Evolutionary conservation across 208 protist species (phyloP), one percentile per base, ranked within the genome.

Genomic region (Vickermania spadyakhi): DNA sequence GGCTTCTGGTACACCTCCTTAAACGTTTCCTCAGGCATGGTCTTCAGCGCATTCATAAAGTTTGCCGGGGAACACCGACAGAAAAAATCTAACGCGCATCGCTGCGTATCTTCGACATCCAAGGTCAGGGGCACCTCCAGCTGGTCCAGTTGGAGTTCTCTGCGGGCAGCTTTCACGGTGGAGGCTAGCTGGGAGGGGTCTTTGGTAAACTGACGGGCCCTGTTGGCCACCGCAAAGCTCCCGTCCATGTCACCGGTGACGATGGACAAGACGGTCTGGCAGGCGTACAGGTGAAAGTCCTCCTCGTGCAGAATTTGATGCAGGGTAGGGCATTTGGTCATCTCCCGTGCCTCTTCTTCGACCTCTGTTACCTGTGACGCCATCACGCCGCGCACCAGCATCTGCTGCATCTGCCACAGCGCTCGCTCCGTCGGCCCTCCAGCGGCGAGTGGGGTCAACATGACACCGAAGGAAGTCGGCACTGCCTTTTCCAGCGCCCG

Each of bases 21-120:
- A 13, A 80, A 27, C 30, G 68, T 60, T 31, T 62, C 73, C 58
- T 69, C 53, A 5, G 73, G 64, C 18, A 72, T 25, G 21, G 58
- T 59, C 23, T 42, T 31, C 14, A 83, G 58, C 25, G 75, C 71
- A 30, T 60, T 30, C 31, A 89, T 14, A 29, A 90, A 63, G 52
- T 76, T 70, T 2, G 36, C 28, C 52, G 80, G 84, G n/a, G 65
- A 78, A 66, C 86, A 93, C 21, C 86, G 80, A 54, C 86, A 93
- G 69, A 91, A 90, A 56, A 87, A 93, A 62, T 93, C 86, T 0
- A 93, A 29, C 31, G 71, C 72, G 25, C 77, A 82, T 22, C 86
- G 82, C 57, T 59, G 55, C 18, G 72, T 36, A 25, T 69, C 65
- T 5, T 60, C 45, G 4, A 58, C 62, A 13, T 79, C 73, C 14